Conservation (phyloP, 768 basidiomycete genomes). For the Macrolepiota dolichaula region DNA sequence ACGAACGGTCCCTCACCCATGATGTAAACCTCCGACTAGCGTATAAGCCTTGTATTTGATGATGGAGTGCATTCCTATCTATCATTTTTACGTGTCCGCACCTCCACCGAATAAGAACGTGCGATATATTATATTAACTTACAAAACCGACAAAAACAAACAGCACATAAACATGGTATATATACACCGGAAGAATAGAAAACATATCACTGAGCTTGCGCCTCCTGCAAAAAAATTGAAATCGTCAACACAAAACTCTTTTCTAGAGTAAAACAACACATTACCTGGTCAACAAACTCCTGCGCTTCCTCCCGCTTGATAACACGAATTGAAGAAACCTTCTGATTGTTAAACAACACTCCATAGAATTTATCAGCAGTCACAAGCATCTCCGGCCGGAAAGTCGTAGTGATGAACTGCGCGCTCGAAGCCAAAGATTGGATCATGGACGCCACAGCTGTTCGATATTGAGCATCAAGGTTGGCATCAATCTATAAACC, state of each 20-base stretch:
- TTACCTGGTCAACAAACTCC: constrained; percentile 89
- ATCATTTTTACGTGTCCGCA: too few species aligned
- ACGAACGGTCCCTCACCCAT: too few species aligned
- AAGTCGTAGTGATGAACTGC: constrained; percentile 98
- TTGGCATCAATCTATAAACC: constrained; percentile 85
- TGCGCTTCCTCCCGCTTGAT: constrained; percentile 90
- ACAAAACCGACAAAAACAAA: background rate
- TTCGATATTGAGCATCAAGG: constrained; percentile 95
- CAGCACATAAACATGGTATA: background rate
- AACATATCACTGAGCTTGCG: constrained; percentile 25
- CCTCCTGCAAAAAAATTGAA: constrained; percentile 24
- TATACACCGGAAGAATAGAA: background rate
- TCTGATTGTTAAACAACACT: constrained; percentile 93
- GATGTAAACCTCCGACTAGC: too few species aligned
- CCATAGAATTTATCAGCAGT: constrained; percentile 97
- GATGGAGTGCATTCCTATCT: too few species aligned
- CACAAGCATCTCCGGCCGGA: constrained; percentile 95
- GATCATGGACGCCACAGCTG: constrained; percentile 97
- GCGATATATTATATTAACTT: background rate
- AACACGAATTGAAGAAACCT: constrained; percentile 83
- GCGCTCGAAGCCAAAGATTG: constrained; percentile 82
- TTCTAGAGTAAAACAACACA: constrained; percentile 15
- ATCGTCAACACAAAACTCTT: background rate
- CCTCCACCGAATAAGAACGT: background rate
- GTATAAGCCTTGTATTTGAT: background rate